Evolutionary conservation across 352 stramenopile genomes (phyloP).

Genomic region (Pythium phragmitis): DNA sequence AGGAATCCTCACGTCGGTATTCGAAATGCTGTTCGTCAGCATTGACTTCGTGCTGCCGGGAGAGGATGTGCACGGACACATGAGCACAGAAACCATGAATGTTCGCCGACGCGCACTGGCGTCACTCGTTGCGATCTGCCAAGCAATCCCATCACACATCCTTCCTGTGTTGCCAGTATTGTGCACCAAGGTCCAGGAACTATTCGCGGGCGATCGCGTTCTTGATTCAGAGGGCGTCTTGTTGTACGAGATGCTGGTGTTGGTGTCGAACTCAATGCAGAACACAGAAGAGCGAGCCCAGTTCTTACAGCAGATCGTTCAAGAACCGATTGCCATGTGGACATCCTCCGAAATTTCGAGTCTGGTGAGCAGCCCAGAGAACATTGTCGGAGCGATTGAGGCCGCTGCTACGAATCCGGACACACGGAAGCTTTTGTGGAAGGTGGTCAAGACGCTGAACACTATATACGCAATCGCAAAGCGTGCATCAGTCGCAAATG

Average conservation of each 20-base stretch:
- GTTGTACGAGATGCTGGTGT: conserved; percentile 80
- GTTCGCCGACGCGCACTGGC: conserved; percentile 63
- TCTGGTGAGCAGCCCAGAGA: conserved; percentile 56
- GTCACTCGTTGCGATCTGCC: conserved; percentile 77
- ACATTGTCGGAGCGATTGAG: conserved; percentile 59
- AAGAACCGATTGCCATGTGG: conserved; percentile 63
- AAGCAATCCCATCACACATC: conserved; percentile 71
- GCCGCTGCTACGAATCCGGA: conserved; percentile 34
- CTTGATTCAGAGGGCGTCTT: conserved; percentile 75
- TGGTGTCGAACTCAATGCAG: conserved; percentile 80
- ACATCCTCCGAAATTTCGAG: conserved; percentile 61
- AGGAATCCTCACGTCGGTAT: conserved; percentile 58
- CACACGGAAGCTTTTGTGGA: conserved; percentile 43
- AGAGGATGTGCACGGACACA: conserved; percentile 59
- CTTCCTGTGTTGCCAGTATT: conserved; percentile 72
- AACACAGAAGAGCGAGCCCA: conserved; percentile 54
- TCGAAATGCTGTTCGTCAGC: conserved; percentile 71
- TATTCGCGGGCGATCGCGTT: conserved; percentile 73
- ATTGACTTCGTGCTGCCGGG: conserved; percentile 72
- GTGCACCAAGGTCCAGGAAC: conserved; percentile 60
- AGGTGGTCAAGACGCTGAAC: conserved; percentile 73
- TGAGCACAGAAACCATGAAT: conserved; percentile 72
- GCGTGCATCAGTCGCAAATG: conserved; percentile 35
- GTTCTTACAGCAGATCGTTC: conserved; percentile 75
- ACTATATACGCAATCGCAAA: conserved; percentile 81